phyloP scores from a whole-genome alignment of 352 stramenopile genomes.

The Pythium brachiatum region DNA sequence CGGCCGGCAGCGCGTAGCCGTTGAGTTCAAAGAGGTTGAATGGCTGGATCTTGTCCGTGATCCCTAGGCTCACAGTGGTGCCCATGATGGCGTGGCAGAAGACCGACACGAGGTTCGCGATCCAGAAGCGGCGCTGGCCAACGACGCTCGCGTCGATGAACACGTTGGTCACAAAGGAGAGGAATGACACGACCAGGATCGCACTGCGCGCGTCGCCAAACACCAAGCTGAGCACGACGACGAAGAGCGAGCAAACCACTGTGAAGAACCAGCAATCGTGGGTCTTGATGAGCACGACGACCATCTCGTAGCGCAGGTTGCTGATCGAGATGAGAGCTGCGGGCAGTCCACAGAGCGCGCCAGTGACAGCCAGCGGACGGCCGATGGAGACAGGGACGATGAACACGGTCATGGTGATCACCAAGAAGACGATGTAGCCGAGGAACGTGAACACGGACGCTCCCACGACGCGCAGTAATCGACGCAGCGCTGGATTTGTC shows the following conservation, averaged over 20 bases:
- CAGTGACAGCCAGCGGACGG: background rate
- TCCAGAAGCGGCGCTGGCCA: conserved; percentile 4
- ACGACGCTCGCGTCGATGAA: conserved; percentile 22
- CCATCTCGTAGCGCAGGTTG: conserved; percentile 21
- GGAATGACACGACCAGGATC: background rate
- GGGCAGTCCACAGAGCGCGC: background rate
- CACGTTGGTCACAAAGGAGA: conserved; percentile 6
- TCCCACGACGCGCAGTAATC: background rate
- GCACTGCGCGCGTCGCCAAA: conserved; percentile 1
- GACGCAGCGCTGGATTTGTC: background rate
- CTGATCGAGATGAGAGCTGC: conserved; percentile 2
- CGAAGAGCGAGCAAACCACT: conserved; percentile 4
- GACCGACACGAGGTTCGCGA: conserved; percentile 9
- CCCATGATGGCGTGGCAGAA: conserved; percentile 5
- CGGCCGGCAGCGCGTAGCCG: conserved; percentile 9
- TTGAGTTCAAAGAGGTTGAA: conserved; percentile 19
- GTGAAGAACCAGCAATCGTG: conserved; percentile 24
- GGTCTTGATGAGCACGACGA: conserved; percentile 14
- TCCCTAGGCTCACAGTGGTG: background rate
- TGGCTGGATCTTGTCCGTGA: conserved; percentile 1
- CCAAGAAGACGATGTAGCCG: background rate
- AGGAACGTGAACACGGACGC: background rate
- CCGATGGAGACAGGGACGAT: conserved; percentile 2
- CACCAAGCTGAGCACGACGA: conserved; percentile 7
- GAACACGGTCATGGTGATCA: background rate